Evolutionary conservation across 2,329 filamentous ascomycete species (phyloP).

Genomic region (Leptodontidium sp.): DNA sequence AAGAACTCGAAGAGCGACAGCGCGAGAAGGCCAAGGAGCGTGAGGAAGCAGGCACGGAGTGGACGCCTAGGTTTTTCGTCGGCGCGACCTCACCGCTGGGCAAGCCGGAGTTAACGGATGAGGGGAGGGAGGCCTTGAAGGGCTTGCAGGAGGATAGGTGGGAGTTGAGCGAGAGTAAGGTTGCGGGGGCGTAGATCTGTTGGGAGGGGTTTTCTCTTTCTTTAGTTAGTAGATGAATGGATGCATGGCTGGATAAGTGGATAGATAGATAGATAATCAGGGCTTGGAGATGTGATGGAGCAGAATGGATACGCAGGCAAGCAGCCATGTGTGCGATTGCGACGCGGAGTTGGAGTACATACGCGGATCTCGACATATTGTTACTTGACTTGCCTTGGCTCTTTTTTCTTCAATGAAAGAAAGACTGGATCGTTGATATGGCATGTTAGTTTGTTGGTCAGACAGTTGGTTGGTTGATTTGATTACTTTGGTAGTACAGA

Average conservation of each 20-base stretch:
- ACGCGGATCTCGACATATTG: conserved; percentile 5
- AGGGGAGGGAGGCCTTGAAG: conserved; percentile 65
- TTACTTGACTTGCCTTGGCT: background rate
- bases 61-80: conserved; percentile 89
- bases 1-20: conserved; percentile 91
- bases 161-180: conserved; percentile 44
- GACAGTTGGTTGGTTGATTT: too few species aligned
- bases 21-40: conserved; percentile 84
- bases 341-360: background rate
- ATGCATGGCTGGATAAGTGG: background rate
- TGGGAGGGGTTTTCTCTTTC: background rate
- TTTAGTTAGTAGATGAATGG: conserved; percentile 5
- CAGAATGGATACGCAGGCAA: background rate
- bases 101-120: conserved; percentile 67
- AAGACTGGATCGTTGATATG: too few species aligned
- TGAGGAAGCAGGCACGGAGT: conserved; percentile 72
- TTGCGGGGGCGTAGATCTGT: conserved; percentile 33
- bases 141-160: conserved; percentile 58
- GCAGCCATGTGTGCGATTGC: background rate
- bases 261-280: background rate
- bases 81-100: conserved; percentile 65
- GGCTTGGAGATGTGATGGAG: background rate
- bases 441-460: too few species aligned
- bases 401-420: too few species aligned
- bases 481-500: too few species aligned